Evolutionary conservation across 352 stramenopile species (phyloP), one percentile per base, ranked within the genome.

Genomic region (Phytophthora podocarpi): DNA sequence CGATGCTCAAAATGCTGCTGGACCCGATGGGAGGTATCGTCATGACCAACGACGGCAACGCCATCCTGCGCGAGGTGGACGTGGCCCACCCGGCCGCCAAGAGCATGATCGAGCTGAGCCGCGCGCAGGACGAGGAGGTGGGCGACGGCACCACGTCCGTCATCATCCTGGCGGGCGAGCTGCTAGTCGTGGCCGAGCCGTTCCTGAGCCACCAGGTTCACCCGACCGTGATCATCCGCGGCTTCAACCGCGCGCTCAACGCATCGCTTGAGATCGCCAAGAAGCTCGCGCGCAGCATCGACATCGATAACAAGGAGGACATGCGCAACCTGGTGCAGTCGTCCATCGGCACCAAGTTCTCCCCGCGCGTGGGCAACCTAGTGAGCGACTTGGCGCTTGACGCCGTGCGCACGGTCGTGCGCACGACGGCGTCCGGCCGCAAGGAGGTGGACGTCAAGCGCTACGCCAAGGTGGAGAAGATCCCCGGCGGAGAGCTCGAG

Each of bases 141-240:
- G 98, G 98, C 35, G 98, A 99, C 76, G 98, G 98, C 57, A 99
- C 98, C 26, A 99, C 98, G n/a, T 99, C 95, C 28, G 98, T 99
- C 39, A 99, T 99, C 80, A 99, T 99, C 52, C 80, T 99, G 36
- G 90, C 97, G 5, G 98, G 98, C 27, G 97, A 99, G 78, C 92
- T 99, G 67, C 82, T 99, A 36, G 82, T 97, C 4, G 86, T 98
- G 24, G 97, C 97, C 2, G 97, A 99, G 82, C 97, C 96, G 1
- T 99, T 99, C 67, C 72, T 99, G 49, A 76, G 81, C 52, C 83
- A 97, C 65, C 98, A 98, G 67, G 90, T 99, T 52, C 98, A 99
- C 82, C 98, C 98, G 24, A 99, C 97, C 5, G 91, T 99, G 27
- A 98, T 99, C 76, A 97, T 99, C 24, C 89, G 95, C 21, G 97